Evolutionary conservation across 129 eudicot genomes (phyloP).

Genomic region (Pittosporum tobira): DNA sequence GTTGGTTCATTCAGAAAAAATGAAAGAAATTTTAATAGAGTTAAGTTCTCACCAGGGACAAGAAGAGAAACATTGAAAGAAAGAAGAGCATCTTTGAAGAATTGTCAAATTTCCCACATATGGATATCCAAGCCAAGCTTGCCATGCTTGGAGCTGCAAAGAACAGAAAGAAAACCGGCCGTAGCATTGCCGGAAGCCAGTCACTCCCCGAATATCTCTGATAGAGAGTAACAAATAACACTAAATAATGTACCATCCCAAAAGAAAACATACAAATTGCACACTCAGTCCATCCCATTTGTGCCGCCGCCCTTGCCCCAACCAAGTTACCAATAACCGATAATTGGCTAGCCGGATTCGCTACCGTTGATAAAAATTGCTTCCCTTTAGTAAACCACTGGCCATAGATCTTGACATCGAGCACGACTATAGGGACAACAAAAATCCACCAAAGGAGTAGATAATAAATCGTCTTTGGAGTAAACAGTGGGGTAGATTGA

Average conservation of each 20-base stretch:
- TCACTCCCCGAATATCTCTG: constrained; percentile 37
- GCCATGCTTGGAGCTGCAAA: constrained; percentile 68
- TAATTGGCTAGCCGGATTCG: constrained; percentile 59
- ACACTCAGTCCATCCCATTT: constrained; percentile 60
- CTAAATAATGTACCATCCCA: constrained; percentile 52
- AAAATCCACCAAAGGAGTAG: constrained; percentile 39
- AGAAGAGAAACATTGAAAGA: constrained; percentile 46
- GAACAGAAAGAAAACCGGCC: constrained; percentile 58
- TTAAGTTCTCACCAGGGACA: constrained; percentile 39
- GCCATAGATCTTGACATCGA: constrained; percentile 56
- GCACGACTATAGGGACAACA: constrained; percentile 35
- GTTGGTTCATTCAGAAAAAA: background rate
- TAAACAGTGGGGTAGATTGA: constrained; percentile 31
- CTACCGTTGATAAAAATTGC: constrained; percentile 31
- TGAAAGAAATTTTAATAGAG: background rate
- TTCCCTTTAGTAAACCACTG: constrained; percentile 57
- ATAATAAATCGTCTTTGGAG: constrained; percentile 12
- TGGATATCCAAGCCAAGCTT: constrained; percentile 61
- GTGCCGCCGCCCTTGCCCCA: constrained; percentile 39
- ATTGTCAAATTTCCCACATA: constrained; percentile 38
- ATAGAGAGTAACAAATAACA: constrained; percentile 52
- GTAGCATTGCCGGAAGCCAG: constrained; percentile 29
- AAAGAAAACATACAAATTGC: constrained; percentile 43
- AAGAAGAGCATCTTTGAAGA: constrained; percentile 63
- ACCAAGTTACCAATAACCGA: constrained; percentile 53